These are phyloP conservation scores for Tetrahymena thermophila DNA, from an alignment of 73 alveolate genomes.

Conservation along the genomic window DNA sequence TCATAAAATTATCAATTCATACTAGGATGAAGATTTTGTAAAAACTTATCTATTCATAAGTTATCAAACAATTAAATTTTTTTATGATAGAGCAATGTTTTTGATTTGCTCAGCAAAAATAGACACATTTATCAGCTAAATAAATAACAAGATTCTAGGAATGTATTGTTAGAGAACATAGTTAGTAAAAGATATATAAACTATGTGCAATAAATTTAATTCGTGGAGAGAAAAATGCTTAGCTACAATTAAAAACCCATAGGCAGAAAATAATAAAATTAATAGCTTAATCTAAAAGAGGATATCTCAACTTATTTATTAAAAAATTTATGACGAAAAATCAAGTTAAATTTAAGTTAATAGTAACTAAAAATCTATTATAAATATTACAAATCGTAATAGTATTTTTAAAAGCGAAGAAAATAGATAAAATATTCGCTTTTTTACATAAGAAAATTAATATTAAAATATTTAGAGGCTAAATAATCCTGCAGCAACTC, in stretches of 20 bases:
- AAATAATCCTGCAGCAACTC: neutral
- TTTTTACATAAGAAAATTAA: neutral
- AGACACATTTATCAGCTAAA: neutral
- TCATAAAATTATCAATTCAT: neutral
- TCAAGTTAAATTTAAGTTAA: too few relatives aligned
- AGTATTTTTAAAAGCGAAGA: neutral
- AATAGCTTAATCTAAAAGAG: neutral
- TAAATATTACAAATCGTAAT: too few relatives aligned
- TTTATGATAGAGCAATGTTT: neutral
- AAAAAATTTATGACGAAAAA: neutral
- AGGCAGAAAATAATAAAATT: neutral
- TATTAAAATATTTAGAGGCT: too few relatives aligned
- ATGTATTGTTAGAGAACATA: neutral
- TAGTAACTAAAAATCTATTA: too few relatives aligned
- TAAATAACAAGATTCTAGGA: neutral
- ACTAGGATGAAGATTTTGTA: neutral
- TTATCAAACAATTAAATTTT: neutral
- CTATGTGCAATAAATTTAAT: neutral
- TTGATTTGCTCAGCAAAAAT: neutral
- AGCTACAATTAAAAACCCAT: neutral
- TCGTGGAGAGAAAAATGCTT: neutral
- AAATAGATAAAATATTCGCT: too few relatives aligned
- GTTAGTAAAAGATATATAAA: neutral
- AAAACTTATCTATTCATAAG: neutral
- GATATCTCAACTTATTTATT: neutral